These are phyloP conservation scores for Colletotrichum sp. DNA, from an alignment of 2,329 filamentous ascomycete species.

Conservation along the genomic window DNA sequence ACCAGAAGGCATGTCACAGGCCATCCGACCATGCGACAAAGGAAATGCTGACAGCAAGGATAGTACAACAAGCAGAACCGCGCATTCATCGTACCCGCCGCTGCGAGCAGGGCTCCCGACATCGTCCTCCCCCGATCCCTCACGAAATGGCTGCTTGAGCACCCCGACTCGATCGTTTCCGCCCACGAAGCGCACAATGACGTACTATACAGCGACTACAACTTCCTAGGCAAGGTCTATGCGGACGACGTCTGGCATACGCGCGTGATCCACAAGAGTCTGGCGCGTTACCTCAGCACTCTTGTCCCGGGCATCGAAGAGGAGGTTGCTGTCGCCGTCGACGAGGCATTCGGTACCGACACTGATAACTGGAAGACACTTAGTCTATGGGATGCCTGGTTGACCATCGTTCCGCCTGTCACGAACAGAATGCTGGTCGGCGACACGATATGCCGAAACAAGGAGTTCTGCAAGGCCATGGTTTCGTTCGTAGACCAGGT, in stretches of 20 bases:
- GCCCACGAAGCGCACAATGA: conserved; percentile 44
- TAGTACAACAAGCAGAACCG: conserved; percentile 45
- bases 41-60: not conserved
- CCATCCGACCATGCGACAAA: not conserved
- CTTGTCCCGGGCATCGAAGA: conserved; percentile 46
- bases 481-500: conserved; percentile 55
- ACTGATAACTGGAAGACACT: conserved; percentile 39
- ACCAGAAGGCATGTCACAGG: conserved; percentile 39
- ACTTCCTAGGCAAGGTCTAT: conserved; percentile 43
- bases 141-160: conserved; percentile 50
- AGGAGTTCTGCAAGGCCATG: conserved; percentile 50
- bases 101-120: conserved; percentile 44
- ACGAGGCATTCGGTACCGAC: conserved; percentile 37
- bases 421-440: conserved; percentile 51
- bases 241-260: conserved; percentile 42
- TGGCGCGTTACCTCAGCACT: conserved; percentile 42
- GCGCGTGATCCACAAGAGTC: conserved; percentile 47
- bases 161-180: conserved; percentile 48
- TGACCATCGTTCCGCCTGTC: conserved; percentile 44
- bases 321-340: conserved; percentile 41
- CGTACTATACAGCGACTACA: conserved; percentile 42
- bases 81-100: conserved; percentile 46
- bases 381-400: conserved; percentile 50
- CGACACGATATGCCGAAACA: conserved; percentile 40
- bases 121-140: conserved; percentile 49